Conservation (phyloP, 139 green algal genomes). For the Coelastrella sp. region DNA sequence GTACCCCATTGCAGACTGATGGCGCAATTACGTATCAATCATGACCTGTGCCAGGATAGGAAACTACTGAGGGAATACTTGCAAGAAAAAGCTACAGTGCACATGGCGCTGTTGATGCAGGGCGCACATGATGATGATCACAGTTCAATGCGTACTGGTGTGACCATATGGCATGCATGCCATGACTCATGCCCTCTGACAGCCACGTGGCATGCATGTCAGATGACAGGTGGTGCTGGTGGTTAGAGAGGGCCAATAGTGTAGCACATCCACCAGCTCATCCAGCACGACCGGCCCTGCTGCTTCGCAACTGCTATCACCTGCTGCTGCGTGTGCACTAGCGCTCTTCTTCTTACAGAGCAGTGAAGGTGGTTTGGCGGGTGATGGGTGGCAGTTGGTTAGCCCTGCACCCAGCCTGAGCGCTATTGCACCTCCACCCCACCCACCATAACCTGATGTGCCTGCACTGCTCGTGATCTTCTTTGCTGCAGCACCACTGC, state of each 20-base stretch:
- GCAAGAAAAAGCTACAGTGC: no score
- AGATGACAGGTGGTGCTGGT: conserved; percentile 24
- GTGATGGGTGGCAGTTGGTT: background rate
- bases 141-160: no score
- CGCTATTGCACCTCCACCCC: background rate
- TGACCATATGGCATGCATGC: no score
- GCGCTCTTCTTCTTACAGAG: background rate
- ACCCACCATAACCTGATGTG: background rate
- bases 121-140: background rate
- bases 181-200: no score
- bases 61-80: no score
- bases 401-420: conserved; percentile 11
- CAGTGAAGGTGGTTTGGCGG: conserved; percentile 13
- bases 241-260: conserved; percentile 40
- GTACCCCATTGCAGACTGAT: no score
- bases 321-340: background rate
- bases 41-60: no score
- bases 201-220: background rate
- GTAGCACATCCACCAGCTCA: background rate
- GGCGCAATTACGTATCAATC: no score
- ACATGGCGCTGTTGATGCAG: background rate
- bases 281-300: background rate
- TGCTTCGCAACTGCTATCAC: background rate
- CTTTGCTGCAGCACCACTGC: background rate
- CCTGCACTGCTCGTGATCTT: background rate